Evolutionary conservation across 1,284 basidiomycete species (phyloP), one percentile per base, ranked within the genome.

Genomic region (Stygiomarasmius scandens): DNA sequence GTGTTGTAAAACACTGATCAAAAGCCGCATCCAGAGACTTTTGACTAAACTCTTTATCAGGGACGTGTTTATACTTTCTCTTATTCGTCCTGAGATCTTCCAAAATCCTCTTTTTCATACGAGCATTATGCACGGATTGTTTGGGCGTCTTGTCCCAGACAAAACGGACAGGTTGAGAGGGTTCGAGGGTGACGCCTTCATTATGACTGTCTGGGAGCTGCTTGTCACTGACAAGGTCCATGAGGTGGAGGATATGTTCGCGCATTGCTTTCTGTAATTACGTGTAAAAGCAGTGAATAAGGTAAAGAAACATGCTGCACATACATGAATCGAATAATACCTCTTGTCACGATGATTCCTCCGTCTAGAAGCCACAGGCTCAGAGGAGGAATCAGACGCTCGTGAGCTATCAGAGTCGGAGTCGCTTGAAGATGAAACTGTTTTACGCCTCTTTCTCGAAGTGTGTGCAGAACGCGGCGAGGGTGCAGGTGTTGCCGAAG

Each of bases 101-200:
- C 23, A 90, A 66, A 12, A 90, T 67, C 16, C 84, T 82, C 16
- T 76, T 71, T 71, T 87, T 90, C 88, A 90, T 90, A 6, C 79
- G 77, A 5, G 76, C 74, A 58, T 90, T 90, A 63, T 90, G 88
- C 20, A 83, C 76, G 0, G 87, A 89, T 63, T 90, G 86, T 59
- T 83, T 87, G 9, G 80, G 75, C 1, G 88, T 90, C 68, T 87
- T 88, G 55, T 85, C 82, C 88, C 88, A 90, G 2, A 89, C 84
- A 64, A 90, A 90, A 14, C 89, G 84, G 10, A 91, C 74, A 2
- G 87, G 80, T 20, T 85, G 77, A 20, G 74, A 66, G 6, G 73
- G 61, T 2, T 70, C 70, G 2, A 85, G 63, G 1, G 70, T 61
- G 10, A 68, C 69, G 11, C 81, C 83, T 63, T 90, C 88, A 5